Percentiles rank a stretch among this genome's conserved stretches.
These are phyloP conservation scores for Fusarium sarcochroum DNA, from an alignment of 2,329 filamentous ascomycete genomes.

Conservation along the genomic window DNA sequence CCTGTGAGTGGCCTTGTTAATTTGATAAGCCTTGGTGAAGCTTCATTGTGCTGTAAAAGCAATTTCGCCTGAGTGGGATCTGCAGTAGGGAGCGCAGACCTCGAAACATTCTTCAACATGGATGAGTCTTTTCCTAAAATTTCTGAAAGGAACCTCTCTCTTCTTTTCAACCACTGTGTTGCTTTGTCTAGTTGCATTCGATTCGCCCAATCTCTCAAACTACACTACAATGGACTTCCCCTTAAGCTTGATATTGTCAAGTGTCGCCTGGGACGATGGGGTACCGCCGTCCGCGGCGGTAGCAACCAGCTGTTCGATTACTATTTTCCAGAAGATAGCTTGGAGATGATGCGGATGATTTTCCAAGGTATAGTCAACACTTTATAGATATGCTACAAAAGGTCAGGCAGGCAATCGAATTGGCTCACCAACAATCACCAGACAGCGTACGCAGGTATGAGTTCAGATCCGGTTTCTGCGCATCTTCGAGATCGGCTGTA, in stretches of 20 bases:
- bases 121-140: not conserved
- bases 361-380: not conserved
- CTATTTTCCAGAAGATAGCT: not conserved
- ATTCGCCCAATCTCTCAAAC: not conserved
- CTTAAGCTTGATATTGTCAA: not conserved
- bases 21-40: not conserved
- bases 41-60: not conserved
- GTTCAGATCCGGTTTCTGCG: too few relatives aligned
- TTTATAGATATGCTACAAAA: not conserved
- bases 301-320: not conserved
- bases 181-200: not conserved
- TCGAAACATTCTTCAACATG: conserved; percentile 1
- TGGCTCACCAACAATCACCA: too few relatives aligned
- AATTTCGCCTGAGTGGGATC: not conserved
- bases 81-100: not conserved
- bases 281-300: not conserved
- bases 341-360: not conserved
- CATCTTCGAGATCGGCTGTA: not conserved
- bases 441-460: too few relatives aligned
- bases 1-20: not conserved
- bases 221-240: not conserved
- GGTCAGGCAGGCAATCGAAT: not conserved
- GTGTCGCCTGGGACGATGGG: not conserved
- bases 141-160: not conserved
- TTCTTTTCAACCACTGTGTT: not conserved